Evolutionary conservation across 345 rosid genomes (phyloP).

Genomic region (Aquilaria malaccensis): DNA sequence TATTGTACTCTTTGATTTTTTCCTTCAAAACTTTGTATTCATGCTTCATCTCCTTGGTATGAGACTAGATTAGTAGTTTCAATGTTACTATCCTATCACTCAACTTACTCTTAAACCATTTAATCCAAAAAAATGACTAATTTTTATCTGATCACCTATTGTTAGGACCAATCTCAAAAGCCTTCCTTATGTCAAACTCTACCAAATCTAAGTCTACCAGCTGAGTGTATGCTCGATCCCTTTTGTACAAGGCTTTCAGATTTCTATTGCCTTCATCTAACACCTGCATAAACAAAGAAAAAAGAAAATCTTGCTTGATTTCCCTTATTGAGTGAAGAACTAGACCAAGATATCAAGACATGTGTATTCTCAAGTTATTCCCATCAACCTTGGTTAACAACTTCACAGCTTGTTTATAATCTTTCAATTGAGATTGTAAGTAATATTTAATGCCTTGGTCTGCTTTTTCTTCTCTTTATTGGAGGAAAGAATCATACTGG

Average conservation of each 20-base stretch:
- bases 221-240: conserved; percentile 72
- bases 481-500: conserved; percentile 67
- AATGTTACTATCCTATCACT: too few relatives aligned
- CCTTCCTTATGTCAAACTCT: conserved; percentile 68
- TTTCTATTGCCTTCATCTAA: conserved; percentile 54
- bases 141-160: conserved; percentile 37
- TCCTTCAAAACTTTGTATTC: conserved; percentile 74
- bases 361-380: too few relatives aligned
- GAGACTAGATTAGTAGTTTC: neutral
- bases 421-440: conserved; percentile 83
- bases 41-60: conserved; percentile 69
- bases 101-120: neutral
- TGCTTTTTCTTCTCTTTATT: conserved; percentile 77
- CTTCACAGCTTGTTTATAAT: conserved; percentile 72
- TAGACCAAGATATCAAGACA: too few relatives aligned
- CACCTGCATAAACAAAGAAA: conserved; percentile 30
- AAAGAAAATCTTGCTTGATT: neutral
- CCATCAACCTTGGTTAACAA: conserved; percentile 55
- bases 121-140: neutral
- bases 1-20: conserved; percentile 73
- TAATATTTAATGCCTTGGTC: conserved; percentile 67
- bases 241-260: conserved; percentile 73
- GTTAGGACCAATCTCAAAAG: conserved; percentile 75
- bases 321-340: too few relatives aligned
- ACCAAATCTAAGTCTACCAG: conserved; percentile 73